Evolutionary conservation across 768 basidiomycete genomes (phyloP).

Genomic region (Albatrellus ellisii): DNA sequence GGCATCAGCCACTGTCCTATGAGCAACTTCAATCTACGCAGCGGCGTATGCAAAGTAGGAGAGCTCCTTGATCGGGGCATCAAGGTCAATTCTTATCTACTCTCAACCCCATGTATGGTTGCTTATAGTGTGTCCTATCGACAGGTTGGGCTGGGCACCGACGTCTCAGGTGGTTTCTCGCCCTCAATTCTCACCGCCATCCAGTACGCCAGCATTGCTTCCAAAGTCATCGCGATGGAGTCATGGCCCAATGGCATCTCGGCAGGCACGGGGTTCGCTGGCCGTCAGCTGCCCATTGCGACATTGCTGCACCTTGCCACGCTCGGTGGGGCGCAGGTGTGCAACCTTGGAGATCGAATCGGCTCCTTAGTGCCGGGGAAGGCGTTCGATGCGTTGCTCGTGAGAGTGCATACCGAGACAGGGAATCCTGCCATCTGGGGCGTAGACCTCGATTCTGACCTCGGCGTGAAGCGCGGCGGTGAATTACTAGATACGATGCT

Average conservation of each 20-base stretch:
- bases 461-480: conserved; percentile 15
- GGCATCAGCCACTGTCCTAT: conserved; percentile 91
- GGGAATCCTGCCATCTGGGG: conserved; percentile 50
- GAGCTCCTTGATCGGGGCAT: conserved; percentile 71
- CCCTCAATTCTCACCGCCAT: conserved; percentile 68
- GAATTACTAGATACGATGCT: conserved; percentile 41
- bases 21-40: conserved; percentile 84
- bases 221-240: conserved; percentile 60
- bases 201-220: conserved; percentile 65
- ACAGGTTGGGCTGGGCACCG: conserved; percentile 91
- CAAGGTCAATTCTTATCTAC: conserved; percentile 38
- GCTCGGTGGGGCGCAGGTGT: conserved; percentile 79
- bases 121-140: neutral
- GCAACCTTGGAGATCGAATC: conserved; percentile 47
- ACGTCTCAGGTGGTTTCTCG: conserved; percentile 80
- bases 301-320: conserved; percentile 87
- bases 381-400: conserved; percentile 80
- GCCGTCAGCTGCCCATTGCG: conserved; percentile 55
- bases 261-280: conserved; percentile 25
- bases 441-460: conserved; percentile 22
- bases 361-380: conserved; percentile 76
- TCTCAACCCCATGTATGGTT: neutral
- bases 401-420: conserved; percentile 39
- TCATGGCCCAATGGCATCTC: conserved; percentile 7
- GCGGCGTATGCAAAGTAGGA: conserved; percentile 74